Evolutionary conservation across 805 yeast species (phyloP).

Genomic region (Lipomyces kockii): DNA sequence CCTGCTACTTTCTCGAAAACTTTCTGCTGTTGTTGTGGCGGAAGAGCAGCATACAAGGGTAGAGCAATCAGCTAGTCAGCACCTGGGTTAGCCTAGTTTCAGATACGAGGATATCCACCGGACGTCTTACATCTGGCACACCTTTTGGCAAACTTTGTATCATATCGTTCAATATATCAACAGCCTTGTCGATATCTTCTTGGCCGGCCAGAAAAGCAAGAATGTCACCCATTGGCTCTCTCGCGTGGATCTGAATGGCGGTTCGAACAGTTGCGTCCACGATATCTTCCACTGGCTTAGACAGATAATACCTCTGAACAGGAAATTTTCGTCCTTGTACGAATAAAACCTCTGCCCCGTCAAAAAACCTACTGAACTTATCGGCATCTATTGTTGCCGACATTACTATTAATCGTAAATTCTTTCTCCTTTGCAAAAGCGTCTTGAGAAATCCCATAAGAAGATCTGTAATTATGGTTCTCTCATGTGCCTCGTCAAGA

Average conservation of each 20-base stretch:
- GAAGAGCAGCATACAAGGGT: conserved; percentile 92
- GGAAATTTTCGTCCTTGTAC: conserved; percentile 91
- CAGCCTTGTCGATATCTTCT: conserved; percentile 92
- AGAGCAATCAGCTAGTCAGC: conserved; percentile 71
- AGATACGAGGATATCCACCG: background rate
- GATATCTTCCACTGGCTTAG: conserved; percentile 72
- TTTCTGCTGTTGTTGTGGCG: conserved; percentile 78
- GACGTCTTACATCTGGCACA: conserved; percentile 26
- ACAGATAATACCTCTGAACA: conserved; percentile 72
- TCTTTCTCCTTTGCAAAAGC: conserved; percentile 57
- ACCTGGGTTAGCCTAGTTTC: background rate
- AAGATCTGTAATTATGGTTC: conserved; percentile 89
- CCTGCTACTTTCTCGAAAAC: conserved; percentile 71
- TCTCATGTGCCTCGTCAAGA: conserved; percentile 97
- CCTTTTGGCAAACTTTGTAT: conserved; percentile 20
- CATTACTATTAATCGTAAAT: conserved; percentile 80
- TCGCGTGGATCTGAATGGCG: conserved; percentile 74
- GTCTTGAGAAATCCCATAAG: conserved; percentile 85
- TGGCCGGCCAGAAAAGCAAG: conserved; percentile 93
- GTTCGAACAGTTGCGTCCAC: conserved; percentile 78
- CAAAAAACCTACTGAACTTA: conserved; percentile 76
- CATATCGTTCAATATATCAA: conserved; percentile 54
- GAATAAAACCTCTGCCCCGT: conserved; percentile 74
- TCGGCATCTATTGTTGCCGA: conserved; percentile 96
- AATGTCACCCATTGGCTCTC: conserved; percentile 89